These are phyloP conservation scores for Penicillium freii DNA, from an alignment of 2,329 filamentous ascomycete genomes.

Conservation along the genomic window DNA sequence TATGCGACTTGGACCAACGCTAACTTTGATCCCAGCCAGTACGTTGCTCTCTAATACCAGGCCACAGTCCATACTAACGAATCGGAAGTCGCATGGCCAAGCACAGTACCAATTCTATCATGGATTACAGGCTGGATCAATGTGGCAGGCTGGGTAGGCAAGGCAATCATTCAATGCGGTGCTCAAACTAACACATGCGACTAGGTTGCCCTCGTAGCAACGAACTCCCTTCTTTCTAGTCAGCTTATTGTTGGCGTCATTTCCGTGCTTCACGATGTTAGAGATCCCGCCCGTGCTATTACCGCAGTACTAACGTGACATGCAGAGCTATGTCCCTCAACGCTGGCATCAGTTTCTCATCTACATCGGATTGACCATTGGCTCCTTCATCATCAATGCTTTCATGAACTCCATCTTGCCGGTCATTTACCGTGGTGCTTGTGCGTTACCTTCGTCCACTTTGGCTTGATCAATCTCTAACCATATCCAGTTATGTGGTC, in stretches of 20 bases:
- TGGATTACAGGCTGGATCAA: slow-evolving; percentile 69
- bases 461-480: slow-evolving; percentile 3
- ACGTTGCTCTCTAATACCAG: slow-evolving; percentile 16
- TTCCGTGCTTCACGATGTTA: slow-evolving; percentile 55
- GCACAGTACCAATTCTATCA: slow-evolving; percentile 60
- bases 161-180: neutral
- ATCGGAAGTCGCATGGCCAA: slow-evolving; percentile 53
- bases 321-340: slow-evolving; percentile 51
- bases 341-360: slow-evolving; percentile 72
- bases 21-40: slow-evolving; percentile 26
- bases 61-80: neutral
- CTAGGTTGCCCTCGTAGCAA: slow-evolving; percentile 59
- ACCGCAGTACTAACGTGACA: neutral
- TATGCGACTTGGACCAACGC: neutral
- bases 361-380: slow-evolving; percentile 61
- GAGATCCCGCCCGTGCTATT: neutral
- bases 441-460: slow-evolving; percentile 15
- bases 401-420: slow-evolving; percentile 64
- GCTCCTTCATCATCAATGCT: slow-evolving; percentile 63
- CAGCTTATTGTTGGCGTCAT: slow-evolving; percentile 66
- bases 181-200: slow-evolving; percentile 17
- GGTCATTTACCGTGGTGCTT: slow-evolving; percentile 64
- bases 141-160: slow-evolving; percentile 64
- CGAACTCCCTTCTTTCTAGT: slow-evolving; percentile 64
- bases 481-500: slow-evolving; percentile 59